Base-by-base conservation (phyloP, 1,139 yeast genomes). In the Zygoascus sp. region DNA sequence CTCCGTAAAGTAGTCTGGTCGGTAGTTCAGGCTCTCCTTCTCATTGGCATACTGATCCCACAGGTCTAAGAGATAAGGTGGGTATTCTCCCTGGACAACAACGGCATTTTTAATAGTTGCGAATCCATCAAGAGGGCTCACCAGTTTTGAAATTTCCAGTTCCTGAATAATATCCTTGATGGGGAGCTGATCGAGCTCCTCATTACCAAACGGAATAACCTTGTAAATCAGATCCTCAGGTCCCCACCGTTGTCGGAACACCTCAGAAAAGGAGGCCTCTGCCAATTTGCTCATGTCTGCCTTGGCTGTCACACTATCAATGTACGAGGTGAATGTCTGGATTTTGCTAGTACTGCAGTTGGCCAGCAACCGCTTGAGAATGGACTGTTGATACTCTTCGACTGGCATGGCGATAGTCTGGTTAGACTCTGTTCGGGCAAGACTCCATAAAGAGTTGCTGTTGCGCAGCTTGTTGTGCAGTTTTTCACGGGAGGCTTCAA, bases 401-500 rank as follows among this genome's bases (percentile, higher is more conserved):
- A 55, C 59, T 3, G 67, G 68, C 35, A 64, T 62, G 9, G 56
- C 56, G 17, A 57, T 54, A 2, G 59, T 50, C 10, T 34, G 27
- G 11, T 20, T 41, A 2, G 39, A 39, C 6, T 28, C 59, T 8
- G 64, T 53, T 10, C 59, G 57, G 2, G 66, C 56, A 17, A 68
- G 52, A 9, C 78, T 73, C 47, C 76, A 54, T 34, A 79, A 60
- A 2, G 83, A 78, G 1, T 76, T 68, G 20, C 81, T 76, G 47
- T 76, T 77, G 51, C 72, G 70, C 43, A 80, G 63, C 55, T 76
- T 79, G 51, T 71, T 71, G 53, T 74, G 71, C 43, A 79, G 66
- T 54, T 77, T 79, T 53, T 75, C 79, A 40, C 80, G 68, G 10
- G 83, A 75, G 11, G 72, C 72, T 32, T 74, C 75, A 48, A 75